Evolutionary conservation across 2,329 filamentous ascomycete genomes (phyloP).

Genomic region (Dothistroma septosporum): DNA sequence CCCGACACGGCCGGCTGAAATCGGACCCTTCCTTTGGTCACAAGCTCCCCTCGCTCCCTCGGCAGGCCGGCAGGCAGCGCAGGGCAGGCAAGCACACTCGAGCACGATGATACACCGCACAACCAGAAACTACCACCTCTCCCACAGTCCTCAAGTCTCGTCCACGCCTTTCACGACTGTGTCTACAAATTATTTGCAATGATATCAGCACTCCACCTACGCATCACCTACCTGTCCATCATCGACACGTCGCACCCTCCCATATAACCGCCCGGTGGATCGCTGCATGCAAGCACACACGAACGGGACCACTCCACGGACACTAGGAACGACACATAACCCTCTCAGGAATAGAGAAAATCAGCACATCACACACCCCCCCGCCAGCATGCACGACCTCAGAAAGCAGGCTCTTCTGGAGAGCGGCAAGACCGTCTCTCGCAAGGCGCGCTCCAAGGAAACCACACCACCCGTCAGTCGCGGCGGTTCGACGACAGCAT

Average conservation of each 20-base stretch:
- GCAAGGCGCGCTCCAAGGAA: conserved; percentile 59
- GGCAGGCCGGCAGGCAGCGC: neutral
- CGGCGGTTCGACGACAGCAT: conserved; percentile 54
- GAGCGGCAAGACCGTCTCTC: conserved; percentile 67
- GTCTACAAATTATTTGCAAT: neutral
- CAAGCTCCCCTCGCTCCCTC: too few relatives aligned
- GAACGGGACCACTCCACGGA: neutral
- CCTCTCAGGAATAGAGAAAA: neutral
- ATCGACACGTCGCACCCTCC: conserved; percentile 19
- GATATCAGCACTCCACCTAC: conserved; percentile 8
- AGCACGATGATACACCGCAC: neutral
- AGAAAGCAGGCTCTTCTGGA: conserved; percentile 67
- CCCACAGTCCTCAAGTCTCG: neutral
- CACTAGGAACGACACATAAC: neutral
- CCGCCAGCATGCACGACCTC: conserved; percentile 31
- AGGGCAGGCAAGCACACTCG: too few relatives aligned
- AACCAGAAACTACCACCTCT: neutral
- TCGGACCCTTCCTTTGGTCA: neutral
- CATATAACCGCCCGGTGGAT: conserved; percentile 14
- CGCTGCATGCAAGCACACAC: conserved; percentile 7
- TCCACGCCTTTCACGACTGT: neutral
- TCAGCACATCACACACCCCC: neutral
- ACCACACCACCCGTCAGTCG: conserved; percentile 57
- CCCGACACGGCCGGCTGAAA: neutral
- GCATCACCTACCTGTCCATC: conserved; percentile 4